Base-by-base conservation (phyloP, 345 rosid genomes). In the Ailanthus altissimus region DNA sequence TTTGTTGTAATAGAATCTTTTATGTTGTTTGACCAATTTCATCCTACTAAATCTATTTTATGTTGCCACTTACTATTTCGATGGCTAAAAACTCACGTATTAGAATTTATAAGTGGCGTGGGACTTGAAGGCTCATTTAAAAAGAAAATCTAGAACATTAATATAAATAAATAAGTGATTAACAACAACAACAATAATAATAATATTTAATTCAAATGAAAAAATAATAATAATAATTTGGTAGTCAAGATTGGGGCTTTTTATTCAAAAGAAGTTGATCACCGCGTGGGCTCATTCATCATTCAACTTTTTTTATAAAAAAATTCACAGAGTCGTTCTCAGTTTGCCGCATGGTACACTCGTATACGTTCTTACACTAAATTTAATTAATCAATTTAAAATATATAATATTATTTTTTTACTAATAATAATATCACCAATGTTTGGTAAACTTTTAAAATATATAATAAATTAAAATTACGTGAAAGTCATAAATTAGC, bases 221-320 rank as follows among this genome's bases (percentile, higher is more conserved):
- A n/a, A n/a, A n/a, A n/a, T n/a, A n/a, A n/a, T n/a, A n/a, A 23
- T 7, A 9, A 67, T 23, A 46, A 66, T 6, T 67, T 25, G 56
- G 72, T 47, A 13, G 57, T 5, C 20, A 46, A 26, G 26, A 50
- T 50, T 58, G 23, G 38, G 28, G 6, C 21, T 2, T 62, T 18
- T 40, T 5, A 5, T 28, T 4, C 6, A 47, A 26, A 59, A 21
- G 5, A 15, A 8, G 3, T 56, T 9, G 3, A 18, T 69, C 21
- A 62, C 53, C 8, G 47, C 18, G 75, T 28, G 66, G 66, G 32
- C 66, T 72, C 72, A 32, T 32, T n/a, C 38, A 32, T 32, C 38
- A 32, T 32, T 32, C 38, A 32, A 3, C 3, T 32, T 32, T n/a
- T n/a, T 18, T 59, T 7, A 28, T 45, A 46, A 2, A 2, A 13